phyloP scores from a whole-genome alignment of 768 basidiomycete species.

The Mycena filopes region DNA sequence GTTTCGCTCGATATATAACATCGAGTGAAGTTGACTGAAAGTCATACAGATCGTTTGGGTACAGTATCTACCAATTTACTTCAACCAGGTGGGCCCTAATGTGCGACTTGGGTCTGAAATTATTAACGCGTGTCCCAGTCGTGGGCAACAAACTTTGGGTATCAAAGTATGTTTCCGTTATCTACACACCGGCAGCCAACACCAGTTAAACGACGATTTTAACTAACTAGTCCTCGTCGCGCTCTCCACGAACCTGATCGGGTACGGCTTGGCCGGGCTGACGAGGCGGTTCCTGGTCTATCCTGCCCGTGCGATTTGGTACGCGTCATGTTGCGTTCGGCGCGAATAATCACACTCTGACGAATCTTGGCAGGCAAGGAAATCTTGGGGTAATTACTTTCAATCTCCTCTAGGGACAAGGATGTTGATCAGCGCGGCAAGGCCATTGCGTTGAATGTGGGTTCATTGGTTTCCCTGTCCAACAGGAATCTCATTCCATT shows the following conservation, averaged over 20 bases:
- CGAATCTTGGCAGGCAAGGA: no score
- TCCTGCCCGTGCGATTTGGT: slow-evolving; percentile 68
- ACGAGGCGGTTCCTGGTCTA: slow-evolving; percentile 68
- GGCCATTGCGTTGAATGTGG: slow-evolving; percentile 19
- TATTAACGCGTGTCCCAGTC: slow-evolving; percentile 9
- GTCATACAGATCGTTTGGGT: slow-evolving; percentile 64
- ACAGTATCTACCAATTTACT: slow-evolving; percentile 59
- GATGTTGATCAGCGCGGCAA: neutral
- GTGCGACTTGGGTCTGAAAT: no score
- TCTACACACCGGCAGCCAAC: neutral
- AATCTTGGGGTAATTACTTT: slow-evolving; percentile 13
- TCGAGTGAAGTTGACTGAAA: no score
- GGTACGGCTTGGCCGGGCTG: slow-evolving; percentile 60
- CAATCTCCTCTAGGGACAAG: neutral
- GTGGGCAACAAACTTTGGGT: slow-evolving; percentile 47
- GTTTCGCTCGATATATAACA: no score
- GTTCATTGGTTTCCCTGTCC: neutral
- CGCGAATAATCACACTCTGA: no score
- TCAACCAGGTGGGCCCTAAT: slow-evolving; percentile 27
- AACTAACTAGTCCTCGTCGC: slow-evolving; percentile 42
- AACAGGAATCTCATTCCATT: neutral
- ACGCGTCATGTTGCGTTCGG: no score
- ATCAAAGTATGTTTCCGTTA: slow-evolving; percentile 48
- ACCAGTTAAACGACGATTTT: neutral
- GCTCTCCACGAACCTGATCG: slow-evolving; percentile 57